Evolutionary conservation across 2,329 filamentous ascomycete genomes (phyloP).

Genomic region (Sarocladium strictum): DNA sequence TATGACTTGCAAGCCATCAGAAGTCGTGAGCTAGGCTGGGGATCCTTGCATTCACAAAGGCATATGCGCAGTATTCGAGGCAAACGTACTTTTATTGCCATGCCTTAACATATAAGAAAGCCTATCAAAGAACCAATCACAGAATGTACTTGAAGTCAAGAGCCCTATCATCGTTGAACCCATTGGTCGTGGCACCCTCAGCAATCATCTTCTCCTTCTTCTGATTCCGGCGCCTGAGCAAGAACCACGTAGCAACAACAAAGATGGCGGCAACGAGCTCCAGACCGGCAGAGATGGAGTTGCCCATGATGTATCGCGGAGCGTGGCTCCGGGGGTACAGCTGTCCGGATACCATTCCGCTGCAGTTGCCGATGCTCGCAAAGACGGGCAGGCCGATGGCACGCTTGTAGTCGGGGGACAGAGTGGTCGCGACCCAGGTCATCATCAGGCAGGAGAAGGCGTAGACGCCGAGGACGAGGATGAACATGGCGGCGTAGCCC

Average conservation of each 20-base stretch:
- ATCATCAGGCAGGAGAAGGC: conserved; percentile 22
- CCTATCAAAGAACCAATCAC: conserved; percentile 20
- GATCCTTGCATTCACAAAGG: no score
- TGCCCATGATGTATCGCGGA: conserved; percentile 22
- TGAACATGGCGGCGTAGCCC: conserved; percentile 20
- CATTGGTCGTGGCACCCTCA: conserved; percentile 17
- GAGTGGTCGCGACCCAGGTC: conserved; percentile 42
- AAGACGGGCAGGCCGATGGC: conserved; percentile 39
- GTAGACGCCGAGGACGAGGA: conserved; percentile 10
- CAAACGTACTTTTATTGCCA: no score
- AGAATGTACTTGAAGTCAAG: conserved; percentile 17
- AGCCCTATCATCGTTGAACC: conserved; percentile 13
- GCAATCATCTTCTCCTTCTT: conserved; percentile 19
- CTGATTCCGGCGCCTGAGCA: conserved; percentile 22
- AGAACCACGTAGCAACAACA: conserved; percentile 19
- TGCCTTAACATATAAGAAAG: no score
- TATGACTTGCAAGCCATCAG: no score
- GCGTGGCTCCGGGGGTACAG: conserved; percentile 25
- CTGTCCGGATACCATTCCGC: conserved; percentile 41
- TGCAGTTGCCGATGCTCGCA: conserved; percentile 40
- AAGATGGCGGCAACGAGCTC: conserved; percentile 19
- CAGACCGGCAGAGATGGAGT: conserved; percentile 22
- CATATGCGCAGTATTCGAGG: no score
- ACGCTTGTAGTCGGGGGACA: conserved; percentile 40
- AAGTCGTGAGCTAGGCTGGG: no score